Percentiles rank a stretch among this genome's conserved stretches.
Evolutionary conservation across 495 filamentous ascomycete genomes (phyloP).

Genomic region (Lasiosphaeriaceae sp.): DNA sequence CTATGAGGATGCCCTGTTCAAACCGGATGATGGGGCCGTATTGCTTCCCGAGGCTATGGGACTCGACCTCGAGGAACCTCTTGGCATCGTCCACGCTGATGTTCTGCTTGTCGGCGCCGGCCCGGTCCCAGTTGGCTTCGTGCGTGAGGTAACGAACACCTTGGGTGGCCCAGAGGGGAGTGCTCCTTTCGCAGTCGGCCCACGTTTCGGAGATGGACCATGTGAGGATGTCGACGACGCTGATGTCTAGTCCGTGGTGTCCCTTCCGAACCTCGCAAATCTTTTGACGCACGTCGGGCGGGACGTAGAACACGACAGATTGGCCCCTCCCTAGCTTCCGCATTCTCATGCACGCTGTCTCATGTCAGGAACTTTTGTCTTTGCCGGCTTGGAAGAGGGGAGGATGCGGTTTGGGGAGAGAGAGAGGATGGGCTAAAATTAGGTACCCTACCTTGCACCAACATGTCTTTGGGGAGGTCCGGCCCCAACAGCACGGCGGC

Average conservation of each 20-base stretch:
- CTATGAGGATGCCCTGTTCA: no score
- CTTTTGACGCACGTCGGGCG: slow-evolving; percentile 39
- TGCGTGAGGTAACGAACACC: not conserved
- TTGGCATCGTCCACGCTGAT: no score
- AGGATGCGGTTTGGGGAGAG: not conserved
- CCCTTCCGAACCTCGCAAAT: not conserved
- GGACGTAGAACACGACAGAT: slow-evolving; percentile 52
- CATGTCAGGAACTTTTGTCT: not conserved
- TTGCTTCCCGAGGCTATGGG: no score
- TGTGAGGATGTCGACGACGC: not conserved
- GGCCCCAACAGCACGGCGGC: slow-evolving; percentile 65
- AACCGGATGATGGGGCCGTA: no score
- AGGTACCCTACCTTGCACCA: slow-evolving; percentile 69
- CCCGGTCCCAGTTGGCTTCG: not conserved
- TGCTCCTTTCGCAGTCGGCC: not conserved
- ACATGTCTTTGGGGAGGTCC: slow-evolving; percentile 59
- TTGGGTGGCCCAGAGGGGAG: not conserved
- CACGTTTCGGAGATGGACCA: not conserved
- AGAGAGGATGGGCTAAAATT: not conserved
- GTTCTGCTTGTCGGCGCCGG: not conserved
- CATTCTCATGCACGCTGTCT: slow-evolving; percentile 59
- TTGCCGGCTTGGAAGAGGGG: not conserved
- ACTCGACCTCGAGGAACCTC: no score
- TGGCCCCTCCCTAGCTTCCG: slow-evolving; percentile 54
- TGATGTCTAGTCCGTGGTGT: not conserved